These are phyloP conservation scores for Pseudogymnoascus sp. DNA, from an alignment of 2,329 filamentous ascomycete species.

Conservation along the genomic window DNA sequence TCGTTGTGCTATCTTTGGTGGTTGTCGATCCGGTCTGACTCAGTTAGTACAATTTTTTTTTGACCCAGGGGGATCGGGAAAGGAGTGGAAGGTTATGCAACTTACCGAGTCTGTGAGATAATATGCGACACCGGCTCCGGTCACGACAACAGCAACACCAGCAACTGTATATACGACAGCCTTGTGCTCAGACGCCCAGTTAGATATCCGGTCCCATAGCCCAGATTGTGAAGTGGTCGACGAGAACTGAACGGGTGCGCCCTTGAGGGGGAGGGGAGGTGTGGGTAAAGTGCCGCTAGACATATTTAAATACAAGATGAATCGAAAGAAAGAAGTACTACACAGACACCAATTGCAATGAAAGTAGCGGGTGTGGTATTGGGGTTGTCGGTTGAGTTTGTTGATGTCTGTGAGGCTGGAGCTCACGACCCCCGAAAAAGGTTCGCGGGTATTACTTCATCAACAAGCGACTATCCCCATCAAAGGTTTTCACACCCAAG, in stretches of 20 bases:
- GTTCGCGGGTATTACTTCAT: conserved; percentile 11
- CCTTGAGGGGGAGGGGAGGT: conserved; percentile 5
- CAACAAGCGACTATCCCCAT: neutral
- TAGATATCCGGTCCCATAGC: conserved; percentile 76
- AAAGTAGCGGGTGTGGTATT: conserved; percentile 6
- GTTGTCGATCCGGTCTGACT: conserved; percentile 12
- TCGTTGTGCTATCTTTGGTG: neutral
- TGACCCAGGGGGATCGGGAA: neutral
- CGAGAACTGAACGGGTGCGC: conserved; percentile 19
- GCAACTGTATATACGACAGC: conserved; percentile 92
- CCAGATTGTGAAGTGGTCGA: conserved; percentile 25
- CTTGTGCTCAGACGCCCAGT: conserved; percentile 94
- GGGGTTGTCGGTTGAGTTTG: conserved; percentile 2
- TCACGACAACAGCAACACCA: conserved; percentile 84
- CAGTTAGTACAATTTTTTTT: neutral
- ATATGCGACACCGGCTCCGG: conserved; percentile 85
- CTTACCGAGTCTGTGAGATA: conserved; percentile 62
- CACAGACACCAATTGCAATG: conserved; percentile 4
- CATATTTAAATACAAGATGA: conserved; percentile 12
- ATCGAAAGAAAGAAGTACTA: conserved; percentile 9
- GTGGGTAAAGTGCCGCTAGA: conserved; percentile 5
- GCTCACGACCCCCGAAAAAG: conserved; percentile 10
- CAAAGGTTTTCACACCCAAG: conserved; percentile 6
- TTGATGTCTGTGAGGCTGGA: conserved; percentile 10
- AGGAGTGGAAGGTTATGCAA: conserved; percentile 14